Percentiles rank a stretch among this genome's conserved stretches.
phyloP scores from a whole-genome alignment of 768 basidiomycete species.

The Podaxis carcinomalis region DNA sequence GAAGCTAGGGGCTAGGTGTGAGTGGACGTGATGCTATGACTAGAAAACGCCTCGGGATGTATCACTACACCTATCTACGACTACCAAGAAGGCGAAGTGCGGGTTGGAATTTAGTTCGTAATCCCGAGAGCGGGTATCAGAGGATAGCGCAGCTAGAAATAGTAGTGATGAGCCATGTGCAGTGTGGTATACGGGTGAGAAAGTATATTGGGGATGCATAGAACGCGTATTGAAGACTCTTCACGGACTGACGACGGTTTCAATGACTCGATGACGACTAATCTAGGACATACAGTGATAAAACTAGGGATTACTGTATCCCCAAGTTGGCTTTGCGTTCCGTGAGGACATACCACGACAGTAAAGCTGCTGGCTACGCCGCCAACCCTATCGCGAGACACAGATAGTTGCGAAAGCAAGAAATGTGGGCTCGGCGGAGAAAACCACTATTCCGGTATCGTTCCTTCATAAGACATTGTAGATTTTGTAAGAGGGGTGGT shows the following conservation, averaged over 20 bases:
- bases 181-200: slow-evolving; percentile 2
- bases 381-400: too few species aligned
- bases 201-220: neutral
- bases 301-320: too few species aligned
- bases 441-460: too few species aligned
- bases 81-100: neutral
- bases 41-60: slow-evolving; percentile 18
- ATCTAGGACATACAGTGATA: too few species aligned
- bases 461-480: too few species aligned
- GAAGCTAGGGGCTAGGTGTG: neutral
- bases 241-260: neutral
- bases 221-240: neutral
- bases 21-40: slow-evolving; percentile 24
- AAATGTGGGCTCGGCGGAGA: too few species aligned
- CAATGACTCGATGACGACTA: neutral
- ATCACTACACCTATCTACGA: slow-evolving; percentile 6
- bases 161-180: slow-evolving; percentile 23
- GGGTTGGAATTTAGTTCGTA: neutral
- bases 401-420: too few species aligned
- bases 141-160: slow-evolving; percentile 27
- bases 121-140: slow-evolving; percentile 23
- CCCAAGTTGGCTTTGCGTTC: too few species aligned
- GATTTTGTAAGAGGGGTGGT: too few species aligned
- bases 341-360: too few species aligned
- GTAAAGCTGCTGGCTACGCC: too few species aligned